Evolutionary conservation across 1,139 yeast genomes (phyloP), one percentile per base, ranked within the genome.

Genomic region (Lodderomyces jiufengensis): DNA sequence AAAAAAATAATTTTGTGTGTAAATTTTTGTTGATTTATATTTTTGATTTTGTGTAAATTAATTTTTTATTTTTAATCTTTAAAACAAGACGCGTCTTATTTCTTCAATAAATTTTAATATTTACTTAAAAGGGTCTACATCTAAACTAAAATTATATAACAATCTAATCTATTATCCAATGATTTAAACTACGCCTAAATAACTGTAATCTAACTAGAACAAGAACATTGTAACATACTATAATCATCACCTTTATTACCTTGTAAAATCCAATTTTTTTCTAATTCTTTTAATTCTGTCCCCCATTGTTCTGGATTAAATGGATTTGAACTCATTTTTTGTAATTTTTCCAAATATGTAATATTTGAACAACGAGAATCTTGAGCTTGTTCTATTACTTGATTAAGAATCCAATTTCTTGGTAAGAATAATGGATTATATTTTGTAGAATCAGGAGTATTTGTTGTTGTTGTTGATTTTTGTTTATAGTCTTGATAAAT

Each of bases 351-450:
- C 40, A 84, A 61, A 35, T 69, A 61, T 40, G 52, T 43, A 24
- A 66, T 46, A 44, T 70, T 71, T 22, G 55, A 50, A 3, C 63
- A 66, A n/a, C 55, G 50, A 15, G 62, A 55, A 8, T 63, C 66
- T 33, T 63, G 58, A 0, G 76, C 67, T 34, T 62, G 60, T 23
- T 72, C 67, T 36, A 86, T 82, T 0, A 87, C 96, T 43, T 88
- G 92, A 39, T 87, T 90, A 37, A 92, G 64, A 35, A 90, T 79
- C 92, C 95, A 87, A 46, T 81, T 84, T 42, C 92, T 72, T 11
- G 96, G 95, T 11, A 85, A 70, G 51, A 92, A 90, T 27, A 76
- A 53, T 3, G 98, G 98, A 51, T 92, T 92, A 37, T 63, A 68
- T 2, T 47, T 38, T 10, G 61, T 51, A 40, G 87, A 75, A 8